phyloP scores from a whole-genome alignment of 441 rosid genomes.

The Euphorbia celastroides region DNA sequence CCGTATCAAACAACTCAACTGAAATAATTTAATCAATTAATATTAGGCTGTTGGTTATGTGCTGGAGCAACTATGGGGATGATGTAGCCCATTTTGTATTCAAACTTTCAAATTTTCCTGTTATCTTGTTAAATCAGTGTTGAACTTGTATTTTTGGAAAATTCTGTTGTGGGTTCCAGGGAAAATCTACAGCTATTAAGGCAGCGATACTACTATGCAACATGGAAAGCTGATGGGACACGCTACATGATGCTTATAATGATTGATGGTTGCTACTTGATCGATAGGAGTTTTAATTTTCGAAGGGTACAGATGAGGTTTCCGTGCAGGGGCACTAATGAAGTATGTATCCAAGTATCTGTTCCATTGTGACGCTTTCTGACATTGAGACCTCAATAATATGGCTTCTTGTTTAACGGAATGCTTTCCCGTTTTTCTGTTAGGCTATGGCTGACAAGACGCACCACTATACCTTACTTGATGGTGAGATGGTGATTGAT shows the following conservation, averaged over 20 bases:
- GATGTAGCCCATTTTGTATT: background rate
- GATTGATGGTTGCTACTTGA: conserved; percentile 81
- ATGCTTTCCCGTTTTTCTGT: conserved; percentile 20
- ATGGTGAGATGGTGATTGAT: conserved; percentile 99
- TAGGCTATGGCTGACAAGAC: conserved; percentile 75
- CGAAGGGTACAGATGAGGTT: conserved; percentile 98
- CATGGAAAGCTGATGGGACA: conserved; percentile 99
- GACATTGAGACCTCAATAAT: conserved; percentile 16
- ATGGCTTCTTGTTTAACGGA: conserved; percentile 19
- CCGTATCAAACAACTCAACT: no score
- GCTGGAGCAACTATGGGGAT: background rate
- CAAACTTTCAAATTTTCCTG: background rate
- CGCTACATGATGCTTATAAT: conserved; percentile 97
- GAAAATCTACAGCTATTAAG: conserved; percentile 89
- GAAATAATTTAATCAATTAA: background rate
- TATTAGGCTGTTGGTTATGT: background rate
- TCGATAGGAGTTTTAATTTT: conserved; percentile 85
- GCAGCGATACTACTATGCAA: conserved; percentile 97
- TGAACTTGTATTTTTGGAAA: conserved; percentile 6
- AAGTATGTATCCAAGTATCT: conserved; percentile 47
- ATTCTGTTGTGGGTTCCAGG: conserved; percentile 37
- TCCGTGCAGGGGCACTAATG: conserved; percentile 64
- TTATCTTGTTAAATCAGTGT: background rate
- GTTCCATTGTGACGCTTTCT: conserved; percentile 12
- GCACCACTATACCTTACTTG: conserved; percentile 88